phyloP scores from a whole-genome alignment of 768 basidiomycete genomes.

The Tricholoma hemisulphureum region DNA sequence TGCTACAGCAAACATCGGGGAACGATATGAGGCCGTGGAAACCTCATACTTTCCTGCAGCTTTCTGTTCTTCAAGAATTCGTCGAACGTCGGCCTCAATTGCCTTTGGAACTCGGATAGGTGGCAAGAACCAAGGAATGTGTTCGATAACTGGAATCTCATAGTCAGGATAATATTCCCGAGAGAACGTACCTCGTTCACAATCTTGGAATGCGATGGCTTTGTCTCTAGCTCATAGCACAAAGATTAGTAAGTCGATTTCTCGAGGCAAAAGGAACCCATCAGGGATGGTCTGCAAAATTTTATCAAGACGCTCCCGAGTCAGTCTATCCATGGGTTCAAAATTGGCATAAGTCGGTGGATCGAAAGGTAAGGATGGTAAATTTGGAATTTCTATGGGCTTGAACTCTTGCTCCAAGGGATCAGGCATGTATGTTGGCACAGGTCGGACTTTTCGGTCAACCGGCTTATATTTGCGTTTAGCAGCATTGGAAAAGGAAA shows the following conservation, averaged over 20 bases:
- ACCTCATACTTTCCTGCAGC: constrained; percentile 22
- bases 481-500: not conserved
- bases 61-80: constrained; percentile 20
- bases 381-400: constrained; percentile 10
- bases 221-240: constrained; percentile 9
- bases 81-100: constrained; percentile 17
- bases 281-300: constrained; percentile 9
- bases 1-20: constrained; percentile 22
- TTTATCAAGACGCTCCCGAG: constrained; percentile 11
- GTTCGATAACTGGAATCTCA: constrained; percentile 30
- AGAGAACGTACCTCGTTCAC: constrained; percentile 30
- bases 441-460: constrained; percentile 23
- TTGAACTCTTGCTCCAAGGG: constrained; percentile 2
- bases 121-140: constrained; percentile 6
- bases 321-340: constrained; percentile 5
- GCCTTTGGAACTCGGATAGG: constrained; percentile 25
- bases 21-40: constrained; percentile 21
- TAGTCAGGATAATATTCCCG: constrained; percentile 32
- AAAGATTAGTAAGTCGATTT: constrained; percentile 20
- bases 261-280: constrained; percentile 2
- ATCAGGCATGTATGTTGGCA: constrained; percentile 25
- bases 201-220: constrained; percentile 18
- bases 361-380: constrained; percentile 3
- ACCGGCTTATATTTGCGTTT: constrained; percentile 22
- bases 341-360: constrained; percentile 6